Conservation (phyloP, 768 basidiomycete species). For the Boletus sp. region DNA sequence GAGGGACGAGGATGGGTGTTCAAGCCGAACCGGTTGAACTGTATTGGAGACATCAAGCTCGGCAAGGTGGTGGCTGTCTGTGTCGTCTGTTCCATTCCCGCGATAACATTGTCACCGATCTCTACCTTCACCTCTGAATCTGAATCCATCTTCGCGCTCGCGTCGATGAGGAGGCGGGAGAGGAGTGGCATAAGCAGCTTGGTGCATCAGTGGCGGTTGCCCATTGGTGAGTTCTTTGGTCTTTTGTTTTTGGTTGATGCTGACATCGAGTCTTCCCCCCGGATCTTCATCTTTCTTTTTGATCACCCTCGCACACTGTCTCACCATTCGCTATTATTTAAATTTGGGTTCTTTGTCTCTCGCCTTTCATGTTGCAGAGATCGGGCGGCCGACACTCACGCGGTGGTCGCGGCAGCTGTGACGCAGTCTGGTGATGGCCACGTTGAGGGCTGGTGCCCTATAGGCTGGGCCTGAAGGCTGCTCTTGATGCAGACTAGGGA, state of each 20-base stretch:
- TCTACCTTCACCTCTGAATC: background rate
- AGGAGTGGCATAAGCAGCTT: slow-evolving; percentile 42
- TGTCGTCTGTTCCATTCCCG: background rate
- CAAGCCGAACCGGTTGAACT: too few relatives aligned
- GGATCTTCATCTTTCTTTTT: background rate
- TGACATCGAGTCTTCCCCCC: background rate
- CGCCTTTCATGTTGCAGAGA: slow-evolving; percentile 8
- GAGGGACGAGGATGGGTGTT: background rate
- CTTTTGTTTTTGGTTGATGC: background rate
- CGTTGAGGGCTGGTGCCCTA: too few relatives aligned
- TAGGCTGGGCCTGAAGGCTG: too few relatives aligned
- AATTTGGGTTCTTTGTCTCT: too few relatives aligned
- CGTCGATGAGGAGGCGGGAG: slow-evolving; percentile 11
- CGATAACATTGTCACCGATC: background rate
- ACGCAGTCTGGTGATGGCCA: too few relatives aligned
- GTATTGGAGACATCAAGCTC: slow-evolving; percentile 22
- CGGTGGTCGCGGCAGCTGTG: background rate
- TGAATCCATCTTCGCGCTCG: background rate
- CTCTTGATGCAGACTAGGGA: too few relatives aligned
- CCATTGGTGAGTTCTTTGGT: slow-evolving; percentile 50
- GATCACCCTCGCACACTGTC: background rate
- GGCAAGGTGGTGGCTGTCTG: slow-evolving; percentile 27
- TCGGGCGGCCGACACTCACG: slow-evolving; percentile 8
- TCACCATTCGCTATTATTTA: background rate
- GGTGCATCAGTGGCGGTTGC: slow-evolving; percentile 66